phyloP scores from a whole-genome alignment of 73 alveolate genomes.

The Symbiodinium pilosum region DNA sequence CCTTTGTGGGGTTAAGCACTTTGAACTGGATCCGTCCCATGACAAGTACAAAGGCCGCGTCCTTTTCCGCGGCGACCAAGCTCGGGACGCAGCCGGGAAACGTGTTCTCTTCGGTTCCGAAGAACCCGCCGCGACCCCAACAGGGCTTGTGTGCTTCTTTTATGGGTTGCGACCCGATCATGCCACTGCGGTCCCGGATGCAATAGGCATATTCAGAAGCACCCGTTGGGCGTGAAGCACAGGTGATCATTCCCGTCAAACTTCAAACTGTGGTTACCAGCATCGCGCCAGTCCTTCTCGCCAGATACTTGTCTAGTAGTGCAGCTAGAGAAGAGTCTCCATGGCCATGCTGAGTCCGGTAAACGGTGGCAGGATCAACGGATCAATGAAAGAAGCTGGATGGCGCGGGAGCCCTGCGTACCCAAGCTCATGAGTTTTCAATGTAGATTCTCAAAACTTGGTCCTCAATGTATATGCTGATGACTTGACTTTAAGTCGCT shows the following conservation, averaged over 20 bases:
- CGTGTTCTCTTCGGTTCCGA: background rate
- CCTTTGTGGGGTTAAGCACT: background rate
- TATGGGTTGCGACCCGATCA: background rate
- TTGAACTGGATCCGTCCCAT: background rate
- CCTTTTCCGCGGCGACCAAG: background rate
- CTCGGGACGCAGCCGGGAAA: background rate
- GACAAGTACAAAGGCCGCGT: conserved; percentile 22
- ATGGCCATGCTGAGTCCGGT: background rate
- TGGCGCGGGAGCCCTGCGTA: too few relatives aligned
- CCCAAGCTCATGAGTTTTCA: background rate
- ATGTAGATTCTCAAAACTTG: background rate
- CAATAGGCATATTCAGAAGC: background rate
- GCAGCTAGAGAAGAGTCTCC: background rate
- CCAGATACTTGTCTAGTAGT: background rate
- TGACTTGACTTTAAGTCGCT: background rate
- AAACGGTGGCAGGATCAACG: background rate
- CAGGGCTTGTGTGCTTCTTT: background rate
- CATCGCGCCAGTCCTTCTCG: background rate
- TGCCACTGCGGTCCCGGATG: too few relatives aligned
- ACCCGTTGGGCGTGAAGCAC: background rate
- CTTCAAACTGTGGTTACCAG: background rate
- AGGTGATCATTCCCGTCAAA: background rate
- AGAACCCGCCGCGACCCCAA: background rate
- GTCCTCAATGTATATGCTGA: background rate
- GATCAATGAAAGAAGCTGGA: background rate